A percentile compares a stretch with the other conserved stretches of the same genome.
phyloP scores from a whole-genome alignment of 2,329 filamentous ascomycete species.

The Teratosphaeria gauchensis region DNA sequence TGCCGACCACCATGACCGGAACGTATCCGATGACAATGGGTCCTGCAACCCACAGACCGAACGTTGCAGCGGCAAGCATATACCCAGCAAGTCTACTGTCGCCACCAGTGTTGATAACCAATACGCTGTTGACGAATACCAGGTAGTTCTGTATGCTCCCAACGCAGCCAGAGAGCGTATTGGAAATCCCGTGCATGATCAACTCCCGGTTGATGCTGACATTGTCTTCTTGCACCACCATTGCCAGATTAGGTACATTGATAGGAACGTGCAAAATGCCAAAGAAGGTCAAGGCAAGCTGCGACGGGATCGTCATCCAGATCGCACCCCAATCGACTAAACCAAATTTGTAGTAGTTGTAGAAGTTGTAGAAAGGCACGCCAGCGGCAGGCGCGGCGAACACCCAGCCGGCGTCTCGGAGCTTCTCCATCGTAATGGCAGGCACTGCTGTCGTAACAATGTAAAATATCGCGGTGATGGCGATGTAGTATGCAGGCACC shows the following conservation, averaged over 20 bases:
- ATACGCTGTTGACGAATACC: constrained; percentile 93
- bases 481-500: constrained; percentile 75
- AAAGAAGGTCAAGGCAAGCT: constrained; percentile 96
- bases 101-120: constrained; percentile 90
- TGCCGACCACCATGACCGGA: constrained; percentile 92
- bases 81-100: constrained; percentile 77
- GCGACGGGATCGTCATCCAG: constrained; percentile 76
- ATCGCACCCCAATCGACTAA: constrained; percentile 73
- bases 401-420: constrained; percentile 76
- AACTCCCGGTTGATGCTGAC: constrained; percentile 84
- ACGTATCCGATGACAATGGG: constrained; percentile 87
- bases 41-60: constrained; percentile 73
- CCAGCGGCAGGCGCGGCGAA: constrained; percentile 76
- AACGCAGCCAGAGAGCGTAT: constrained; percentile 73
- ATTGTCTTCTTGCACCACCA: constrained; percentile 86
- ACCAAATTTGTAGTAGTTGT: constrained; percentile 65
- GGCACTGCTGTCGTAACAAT: constrained; percentile 63
- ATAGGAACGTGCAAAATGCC: constrained; percentile 95
- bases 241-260: constrained; percentile 87
- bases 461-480: constrained; percentile 68
- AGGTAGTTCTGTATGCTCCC: constrained; percentile 95
- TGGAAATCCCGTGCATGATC: constrained; percentile 85
- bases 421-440: constrained; percentile 52
- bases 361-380: constrained; percentile 96
- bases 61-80: constrained; percentile 71